Percentiles rank a stretch among this genome's conserved stretches.
These are phyloP conservation scores for Russula sp. DNA, from an alignment of 768 basidiomycete genomes.

Conservation along the genomic window DNA sequence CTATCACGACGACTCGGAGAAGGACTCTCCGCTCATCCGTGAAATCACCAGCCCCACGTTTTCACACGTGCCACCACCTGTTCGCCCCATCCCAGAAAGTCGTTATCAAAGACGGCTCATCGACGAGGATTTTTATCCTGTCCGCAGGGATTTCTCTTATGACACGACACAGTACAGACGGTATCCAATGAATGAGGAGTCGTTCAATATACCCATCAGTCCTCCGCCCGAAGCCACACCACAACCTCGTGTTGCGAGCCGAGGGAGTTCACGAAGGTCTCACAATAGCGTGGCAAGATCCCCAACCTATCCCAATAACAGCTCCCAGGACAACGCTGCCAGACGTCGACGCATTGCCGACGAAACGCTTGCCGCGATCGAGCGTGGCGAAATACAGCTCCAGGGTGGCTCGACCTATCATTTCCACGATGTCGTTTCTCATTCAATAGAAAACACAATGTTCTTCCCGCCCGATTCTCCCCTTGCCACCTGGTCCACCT, in stretches of 20 bases:
- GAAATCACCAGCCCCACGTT: conserved; percentile 9
- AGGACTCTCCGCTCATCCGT: conserved; percentile 3
- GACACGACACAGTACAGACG: conserved; percentile 2
- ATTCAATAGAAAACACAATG: conserved; percentile 44
- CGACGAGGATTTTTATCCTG: conserved; percentile 17
- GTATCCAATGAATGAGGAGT: conserved; percentile 18
- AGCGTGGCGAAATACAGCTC: conserved; percentile 44
- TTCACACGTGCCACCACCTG: conserved; percentile 12
- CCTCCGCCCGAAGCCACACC: conserved; percentile 7
- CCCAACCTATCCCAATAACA: not conserved
- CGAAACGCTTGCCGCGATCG: conserved; percentile 49
- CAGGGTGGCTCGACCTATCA: conserved; percentile 36
- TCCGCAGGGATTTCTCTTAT: not conserved
- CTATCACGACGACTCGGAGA: conserved; percentile 8
- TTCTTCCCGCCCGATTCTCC: conserved; percentile 53
- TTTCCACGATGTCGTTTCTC: conserved; percentile 38
- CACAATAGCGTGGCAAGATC: not conserved
- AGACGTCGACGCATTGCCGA: conserved; percentile 43
- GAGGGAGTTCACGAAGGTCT: conserved; percentile 10
- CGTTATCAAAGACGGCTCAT: conserved; percentile 22
- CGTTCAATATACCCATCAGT: not conserved
- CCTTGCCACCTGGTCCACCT: conserved; percentile 47
- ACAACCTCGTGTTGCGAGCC: conserved; percentile 13
- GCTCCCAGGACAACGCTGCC: not conserved
- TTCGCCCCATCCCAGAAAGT: conserved; percentile 9